Conservation (phyloP, 306 rosid genomes). For the Cicer chorassanicum region DNA sequence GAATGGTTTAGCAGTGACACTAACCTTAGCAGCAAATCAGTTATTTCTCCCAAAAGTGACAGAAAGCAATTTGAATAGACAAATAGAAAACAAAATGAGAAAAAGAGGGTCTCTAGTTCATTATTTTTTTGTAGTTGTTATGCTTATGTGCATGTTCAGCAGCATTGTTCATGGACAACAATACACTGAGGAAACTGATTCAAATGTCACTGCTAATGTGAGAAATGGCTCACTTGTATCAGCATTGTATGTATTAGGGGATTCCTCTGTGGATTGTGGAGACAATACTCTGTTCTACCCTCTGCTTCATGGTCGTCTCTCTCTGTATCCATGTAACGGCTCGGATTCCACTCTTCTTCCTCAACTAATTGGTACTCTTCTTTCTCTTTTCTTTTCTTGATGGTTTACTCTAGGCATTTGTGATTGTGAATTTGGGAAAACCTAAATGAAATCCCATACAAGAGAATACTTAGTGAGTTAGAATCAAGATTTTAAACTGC, state of each 20-base stretch:
- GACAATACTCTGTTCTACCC: constrained; percentile 76
- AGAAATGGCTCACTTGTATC: constrained; percentile 41
- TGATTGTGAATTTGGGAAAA: too few species aligned
- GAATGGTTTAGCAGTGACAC: constrained; percentile 27
- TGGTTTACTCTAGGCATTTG: background rate
- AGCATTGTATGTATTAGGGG: constrained; percentile 73
- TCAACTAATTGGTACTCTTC: constrained; percentile 69
- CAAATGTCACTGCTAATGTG: background rate
- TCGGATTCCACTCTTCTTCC: constrained; percentile 72
- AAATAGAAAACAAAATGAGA: constrained; percentile 35
- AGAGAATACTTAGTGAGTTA: too few species aligned
- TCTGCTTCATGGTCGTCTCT: constrained; percentile 67
- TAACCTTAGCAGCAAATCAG: background rate
- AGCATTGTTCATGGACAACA: constrained; percentile 44
- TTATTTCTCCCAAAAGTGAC: constrained; percentile 29
- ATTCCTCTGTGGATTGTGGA: constrained; percentile 92
- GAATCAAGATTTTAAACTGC: too few species aligned
- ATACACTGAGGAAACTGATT: background rate
- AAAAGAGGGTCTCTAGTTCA: constrained; percentile 39
- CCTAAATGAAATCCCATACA: too few species aligned
- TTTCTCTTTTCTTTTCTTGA: constrained; percentile 16
- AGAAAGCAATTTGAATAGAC: constrained; percentile 9
- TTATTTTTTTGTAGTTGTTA: constrained; percentile 30
- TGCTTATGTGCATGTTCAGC: constrained; percentile 43
- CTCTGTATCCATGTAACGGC: constrained; percentile 69